Percentiles rank a stretch among this genome's conserved stretches.
Evolutionary conservation across 345 rosid species (phyloP).

Genomic region (Pseudoturritis turrita): DNA sequence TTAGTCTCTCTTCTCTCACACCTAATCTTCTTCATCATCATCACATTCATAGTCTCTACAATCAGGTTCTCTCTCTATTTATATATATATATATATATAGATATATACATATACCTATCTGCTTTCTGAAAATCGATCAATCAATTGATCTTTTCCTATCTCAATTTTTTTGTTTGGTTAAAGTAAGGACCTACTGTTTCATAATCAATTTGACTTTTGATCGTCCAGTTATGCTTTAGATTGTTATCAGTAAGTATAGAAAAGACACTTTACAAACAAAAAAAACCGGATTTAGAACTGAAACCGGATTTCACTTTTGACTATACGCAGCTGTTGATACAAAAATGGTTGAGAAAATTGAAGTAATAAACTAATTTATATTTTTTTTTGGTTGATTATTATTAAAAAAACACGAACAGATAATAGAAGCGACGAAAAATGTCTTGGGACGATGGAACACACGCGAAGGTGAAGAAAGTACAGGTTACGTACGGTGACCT

Average conservation of each 20-base stretch:
- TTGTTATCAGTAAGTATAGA: not conserved
- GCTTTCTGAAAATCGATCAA: not conserved
- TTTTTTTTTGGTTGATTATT: not conserved
- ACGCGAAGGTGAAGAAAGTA: slow-evolving; percentile 30
- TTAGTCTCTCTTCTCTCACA: slow-evolving; percentile 3
- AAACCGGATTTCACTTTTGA: not conserved
- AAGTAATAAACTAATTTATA: not conserved
- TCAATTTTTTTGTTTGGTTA: not conserved
- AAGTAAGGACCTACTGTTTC: not conserved
- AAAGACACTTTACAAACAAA: not conserved
- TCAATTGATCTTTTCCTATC: not conserved
- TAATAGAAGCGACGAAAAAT: not conserved
- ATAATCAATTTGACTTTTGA: not conserved
- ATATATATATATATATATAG: not conserved
- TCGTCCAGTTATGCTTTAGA: not conserved
- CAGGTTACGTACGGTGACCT: slow-evolving; percentile 26
- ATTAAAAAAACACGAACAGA: not conserved
- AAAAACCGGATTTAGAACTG: not conserved
- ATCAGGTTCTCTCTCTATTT: slow-evolving; percentile 12
- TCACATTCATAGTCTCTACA: not conserved
- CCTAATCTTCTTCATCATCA: not conserved
- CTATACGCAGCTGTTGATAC: not conserved
- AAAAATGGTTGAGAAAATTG: not conserved
- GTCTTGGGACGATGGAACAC: slow-evolving; percentile 34
- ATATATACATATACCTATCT: not conserved